Percentiles rank a stretch among this genome's conserved stretches.
These are phyloP conservation scores for Starmerella powellii DNA, from an alignment of 805 yeast species.

Conservation along the genomic window DNA sequence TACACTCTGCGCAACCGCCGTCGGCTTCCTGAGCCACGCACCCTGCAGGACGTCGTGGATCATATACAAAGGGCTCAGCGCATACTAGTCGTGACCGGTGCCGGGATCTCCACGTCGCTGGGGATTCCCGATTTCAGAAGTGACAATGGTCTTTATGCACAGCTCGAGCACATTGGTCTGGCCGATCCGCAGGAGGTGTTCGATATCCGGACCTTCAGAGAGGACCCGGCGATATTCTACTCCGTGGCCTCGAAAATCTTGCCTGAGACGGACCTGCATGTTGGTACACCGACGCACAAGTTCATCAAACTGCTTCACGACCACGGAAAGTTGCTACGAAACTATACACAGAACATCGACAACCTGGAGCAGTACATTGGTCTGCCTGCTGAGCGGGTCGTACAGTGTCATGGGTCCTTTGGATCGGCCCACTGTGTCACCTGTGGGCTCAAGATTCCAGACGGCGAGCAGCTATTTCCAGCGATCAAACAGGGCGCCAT, in stretches of 20 bases:
- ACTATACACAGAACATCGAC: conserved; percentile 86
- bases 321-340: conserved; percentile 62
- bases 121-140: conserved; percentile 93
- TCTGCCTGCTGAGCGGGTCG: conserved; percentile 47
- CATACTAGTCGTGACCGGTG: conserved; percentile 74
- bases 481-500: conserved; percentile 47
- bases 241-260: conserved; percentile 75
- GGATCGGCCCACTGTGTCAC: conserved; percentile 77
- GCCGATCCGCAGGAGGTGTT: conserved; percentile 87
- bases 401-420: conserved; percentile 90
- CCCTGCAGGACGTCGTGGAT: conserved; percentile 46
- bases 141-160: conserved; percentile 69
- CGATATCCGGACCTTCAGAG: conserved; percentile 54
- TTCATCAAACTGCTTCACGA: conserved; percentile 65
- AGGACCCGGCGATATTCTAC: conserved; percentile 70
- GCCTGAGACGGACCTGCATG: conserved; percentile 43
- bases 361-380: conserved; percentile 78
- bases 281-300: conserved; percentile 65
- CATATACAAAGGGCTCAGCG: conserved; percentile 45
- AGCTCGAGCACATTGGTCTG: conserved; percentile 53
- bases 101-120: conserved; percentile 79
- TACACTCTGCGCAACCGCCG: conserved; percentile 17
- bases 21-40: conserved; percentile 25
- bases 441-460: conserved; percentile 49
- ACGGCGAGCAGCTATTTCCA: conserved; percentile 51